Conservation (phyloP, 306 rosid genomes). For the Parietaria judaica region DNA sequence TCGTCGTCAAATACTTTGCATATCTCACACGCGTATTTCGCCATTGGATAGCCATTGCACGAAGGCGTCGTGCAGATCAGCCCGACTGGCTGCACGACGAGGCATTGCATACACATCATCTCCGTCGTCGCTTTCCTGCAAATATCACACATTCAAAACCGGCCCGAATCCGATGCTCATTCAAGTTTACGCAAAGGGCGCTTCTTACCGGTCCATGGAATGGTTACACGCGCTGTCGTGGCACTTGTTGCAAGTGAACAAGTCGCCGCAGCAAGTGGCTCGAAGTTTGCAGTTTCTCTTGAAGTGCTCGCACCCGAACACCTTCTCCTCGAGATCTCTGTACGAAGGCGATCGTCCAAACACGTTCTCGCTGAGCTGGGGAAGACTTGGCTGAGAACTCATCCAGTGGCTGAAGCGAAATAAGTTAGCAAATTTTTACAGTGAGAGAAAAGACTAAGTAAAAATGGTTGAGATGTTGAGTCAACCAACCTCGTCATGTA, state of each 20-base stretch:
- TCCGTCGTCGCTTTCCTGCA: conserved; percentile 73
- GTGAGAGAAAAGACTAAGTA: background rate
- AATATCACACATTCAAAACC: background rate
- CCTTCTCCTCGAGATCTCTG: conserved; percentile 46
- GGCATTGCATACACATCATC: conserved; percentile 92
- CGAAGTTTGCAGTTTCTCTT: conserved; percentile 87
- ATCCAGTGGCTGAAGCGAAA: conserved; percentile 69
- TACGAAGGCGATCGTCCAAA: conserved; percentile 51
- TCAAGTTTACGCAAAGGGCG: conserved; percentile 4
- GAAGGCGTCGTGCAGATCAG: conserved; percentile 64
- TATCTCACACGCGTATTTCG: conserved; percentile 64
- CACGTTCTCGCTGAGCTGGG: conserved; percentile 22
- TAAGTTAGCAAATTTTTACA: conserved; percentile 18
- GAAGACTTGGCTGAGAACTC: conserved; percentile 63
- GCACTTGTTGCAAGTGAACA: conserved; percentile 82
- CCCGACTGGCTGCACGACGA: conserved; percentile 63
- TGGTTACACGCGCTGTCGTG: conserved; percentile 85
- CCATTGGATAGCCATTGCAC: conserved; percentile 72
- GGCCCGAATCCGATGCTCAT: background rate
- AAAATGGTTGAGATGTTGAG: background rate
- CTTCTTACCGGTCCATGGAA: conserved; percentile 67
- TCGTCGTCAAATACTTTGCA: conserved; percentile 93
- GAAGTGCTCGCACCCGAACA: conserved; percentile 89
- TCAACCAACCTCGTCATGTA: conserved; percentile 65
- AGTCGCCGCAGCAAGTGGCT: conserved; percentile 82